Evolutionary conservation across 768 basidiomycete species (phyloP), one percentile per base, ranked within the genome.

Genomic region (Boletus speciosus): DNA sequence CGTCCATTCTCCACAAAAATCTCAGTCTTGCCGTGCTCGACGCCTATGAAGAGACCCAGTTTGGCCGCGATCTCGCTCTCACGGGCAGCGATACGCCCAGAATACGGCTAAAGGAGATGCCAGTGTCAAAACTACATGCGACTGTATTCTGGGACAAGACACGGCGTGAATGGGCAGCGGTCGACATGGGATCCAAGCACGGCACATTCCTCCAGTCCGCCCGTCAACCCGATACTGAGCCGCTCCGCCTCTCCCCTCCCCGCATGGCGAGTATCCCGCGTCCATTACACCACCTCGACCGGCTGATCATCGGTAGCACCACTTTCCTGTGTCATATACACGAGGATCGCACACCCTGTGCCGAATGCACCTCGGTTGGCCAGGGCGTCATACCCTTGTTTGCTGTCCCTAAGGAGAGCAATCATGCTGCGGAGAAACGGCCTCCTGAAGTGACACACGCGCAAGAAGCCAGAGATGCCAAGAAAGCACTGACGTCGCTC

Each of bases 121-220:
- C 81, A 56, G 88, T 92, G 11, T 90, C 88, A 3, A 93, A 92
- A 69, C 59, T 86, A 49, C 91, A 93, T 63, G 85, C 88, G 9
- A 88, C 84, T 3, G 73, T 80, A 1, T 93, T 81, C 64, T 90
- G 84, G 85, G 84, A 90, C 65, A 71, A 73, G 34, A 67, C 68
- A 29, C 75, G 80, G 51, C 66, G 71, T 14, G 79, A 81, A 53
- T 93, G 90, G 90, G 78, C 80, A 3, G 72, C 89, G 31, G 88
- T 91, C 10, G 91, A 93, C 66, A 88, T 88, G 84, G 91, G 88
- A 10, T 89, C 87, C 49, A 86, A 84, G 68, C 91, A 93, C 59
- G 91, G 91, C 4, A 92, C 90, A 1, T 92, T 84, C 66, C 51
- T 89, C n/a, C 61, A 66, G 19, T 51, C 57, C 29, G 58, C 64